These are phyloP conservation scores for Patellifolia procumbens DNA, from an alignment of 179 eudicot species.

Conservation along the genomic window DNA sequence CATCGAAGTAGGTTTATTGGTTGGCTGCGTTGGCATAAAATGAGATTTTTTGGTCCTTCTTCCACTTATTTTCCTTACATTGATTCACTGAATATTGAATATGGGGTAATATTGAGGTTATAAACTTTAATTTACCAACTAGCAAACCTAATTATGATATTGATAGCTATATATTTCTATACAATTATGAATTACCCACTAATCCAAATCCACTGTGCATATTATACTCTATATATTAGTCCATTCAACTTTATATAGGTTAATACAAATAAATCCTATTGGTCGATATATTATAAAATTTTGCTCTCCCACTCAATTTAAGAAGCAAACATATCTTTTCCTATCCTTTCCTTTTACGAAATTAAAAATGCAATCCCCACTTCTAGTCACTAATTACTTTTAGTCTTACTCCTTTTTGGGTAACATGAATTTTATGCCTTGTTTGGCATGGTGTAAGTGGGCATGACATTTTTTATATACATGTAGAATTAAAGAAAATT, in stretches of 20 bases:
- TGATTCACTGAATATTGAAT: not conserved
- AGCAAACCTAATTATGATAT: slow-evolving; percentile 1
- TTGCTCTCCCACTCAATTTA: not conserved
- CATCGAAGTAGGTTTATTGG: not conserved
- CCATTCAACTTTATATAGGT: too few relatives aligned
- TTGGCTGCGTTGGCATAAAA: not conserved
- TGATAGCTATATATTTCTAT: not conserved
- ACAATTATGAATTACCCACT: not conserved
- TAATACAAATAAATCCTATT: not conserved
- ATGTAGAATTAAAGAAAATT: too few relatives aligned
- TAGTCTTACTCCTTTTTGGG: not conserved
- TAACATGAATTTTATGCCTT: too few relatives aligned
- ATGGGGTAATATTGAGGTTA: not conserved
- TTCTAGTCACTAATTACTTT: not conserved
- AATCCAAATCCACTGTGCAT: not conserved
- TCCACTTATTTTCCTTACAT: not conserved
- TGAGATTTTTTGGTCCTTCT: not conserved
- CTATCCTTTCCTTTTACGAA: not conserved
- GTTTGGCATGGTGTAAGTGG: too few relatives aligned
- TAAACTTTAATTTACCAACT: slow-evolving; percentile 3
- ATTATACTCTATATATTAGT: not conserved
- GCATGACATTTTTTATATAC: too few relatives aligned
- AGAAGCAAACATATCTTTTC: not conserved
- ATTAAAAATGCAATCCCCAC: not conserved
- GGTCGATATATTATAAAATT: not conserved